Percentiles rank a stretch among this genome's conserved stretches.
phyloP scores from a whole-genome alignment of 148 eudicot genomes.

The Mesembryanthemum crystallinum region DNA sequence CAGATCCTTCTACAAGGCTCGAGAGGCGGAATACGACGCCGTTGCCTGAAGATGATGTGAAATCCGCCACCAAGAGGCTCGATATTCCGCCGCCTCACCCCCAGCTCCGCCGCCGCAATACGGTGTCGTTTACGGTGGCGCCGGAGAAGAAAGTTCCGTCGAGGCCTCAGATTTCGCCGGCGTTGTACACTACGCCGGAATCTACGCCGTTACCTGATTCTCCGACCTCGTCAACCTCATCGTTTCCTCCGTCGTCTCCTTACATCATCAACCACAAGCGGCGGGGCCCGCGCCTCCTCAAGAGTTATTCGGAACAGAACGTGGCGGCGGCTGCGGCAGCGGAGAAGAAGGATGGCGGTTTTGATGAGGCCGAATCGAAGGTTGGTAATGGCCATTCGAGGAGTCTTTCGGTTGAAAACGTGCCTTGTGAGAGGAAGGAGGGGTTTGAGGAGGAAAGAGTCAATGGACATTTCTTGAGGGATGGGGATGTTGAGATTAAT shows the following conservation, averaged over 20 bases:
- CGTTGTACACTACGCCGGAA: constrained; percentile 77
- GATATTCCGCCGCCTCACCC: constrained; percentile 36
- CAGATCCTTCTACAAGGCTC: constrained; percentile 29
- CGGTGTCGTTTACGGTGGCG: constrained; percentile 18
- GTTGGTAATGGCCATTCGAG: constrained; percentile 12
- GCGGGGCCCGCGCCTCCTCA: constrained; percentile 77
- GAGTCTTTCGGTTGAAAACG: constrained; percentile 51
- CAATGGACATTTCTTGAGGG: constrained; percentile 15
- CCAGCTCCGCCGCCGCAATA: constrained; percentile 43
- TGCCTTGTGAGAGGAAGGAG: constrained; percentile 29
- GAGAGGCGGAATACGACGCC: constrained; percentile 44
- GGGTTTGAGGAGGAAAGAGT: constrained; percentile 21
- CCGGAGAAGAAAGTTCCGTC: constrained; percentile 29
- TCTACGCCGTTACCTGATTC: constrained; percentile 83
- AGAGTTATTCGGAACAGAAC: constrained; percentile 42
- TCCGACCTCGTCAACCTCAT: constrained; percentile 67
- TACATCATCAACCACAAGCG: constrained; percentile 83
- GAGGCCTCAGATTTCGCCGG: constrained; percentile 61
- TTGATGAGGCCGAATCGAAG: constrained; percentile 11
- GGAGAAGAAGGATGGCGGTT: constrained; percentile 9
- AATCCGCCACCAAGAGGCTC: constrained; percentile 3
- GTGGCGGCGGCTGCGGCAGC: constrained; percentile 32
- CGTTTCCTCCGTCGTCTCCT: constrained; percentile 74
- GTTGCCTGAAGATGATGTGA: not conserved
- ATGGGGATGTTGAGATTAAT: constrained; percentile 19